A percentile compares a stretch with the other conserved stretches of the same genome.
Evolutionary conservation across 139 green algal genomes (phyloP).

Genomic region (Picochlorum sp.): DNA sequence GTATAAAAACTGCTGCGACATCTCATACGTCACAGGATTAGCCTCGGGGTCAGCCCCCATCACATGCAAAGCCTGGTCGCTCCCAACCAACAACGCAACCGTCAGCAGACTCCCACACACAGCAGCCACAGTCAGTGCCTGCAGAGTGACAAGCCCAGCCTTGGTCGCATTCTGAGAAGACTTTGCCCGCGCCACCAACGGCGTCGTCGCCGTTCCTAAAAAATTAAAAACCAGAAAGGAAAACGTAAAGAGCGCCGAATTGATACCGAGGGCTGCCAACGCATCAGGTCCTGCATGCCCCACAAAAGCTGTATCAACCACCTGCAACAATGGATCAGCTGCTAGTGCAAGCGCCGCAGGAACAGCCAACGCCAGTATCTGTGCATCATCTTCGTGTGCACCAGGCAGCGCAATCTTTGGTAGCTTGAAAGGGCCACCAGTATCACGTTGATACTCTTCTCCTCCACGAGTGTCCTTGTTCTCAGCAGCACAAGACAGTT

Average conservation of each 20-base stretch:
- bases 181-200: slow-evolving; percentile 47
- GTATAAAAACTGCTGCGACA: slow-evolving; percentile 40
- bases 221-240: slow-evolving; percentile 75
- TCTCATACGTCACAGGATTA: slow-evolving; percentile 18
- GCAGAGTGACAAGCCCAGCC: slow-evolving; percentile 11
- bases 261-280: slow-evolving; percentile 58
- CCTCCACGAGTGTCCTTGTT: neutral
- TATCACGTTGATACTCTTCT: neutral
- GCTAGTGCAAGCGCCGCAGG: slow-evolving; percentile 52
- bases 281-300: slow-evolving; percentile 41
- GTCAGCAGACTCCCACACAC: slow-evolving; percentile 35
- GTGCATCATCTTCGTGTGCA: slow-evolving; percentile 25
- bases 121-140: slow-evolving; percentile 32
- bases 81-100: slow-evolving; percentile 13
- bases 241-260: slow-evolving; percentile 58
- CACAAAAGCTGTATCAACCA: slow-evolving; percentile 58
- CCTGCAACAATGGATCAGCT: slow-evolving; percentile 53
- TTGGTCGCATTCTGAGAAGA: slow-evolving; percentile 26
- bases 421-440: neutral
- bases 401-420: neutral
- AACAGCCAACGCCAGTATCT: slow-evolving; percentile 42
- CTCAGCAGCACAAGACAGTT: neutral
- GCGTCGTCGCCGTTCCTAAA: slow-evolving; percentile 63
- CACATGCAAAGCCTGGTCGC: slow-evolving; percentile 25
- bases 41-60: slow-evolving; percentile 45